Base-by-base conservation (phyloP, 305 asterid genomes). In the Fraxinus paxiana region DNA sequence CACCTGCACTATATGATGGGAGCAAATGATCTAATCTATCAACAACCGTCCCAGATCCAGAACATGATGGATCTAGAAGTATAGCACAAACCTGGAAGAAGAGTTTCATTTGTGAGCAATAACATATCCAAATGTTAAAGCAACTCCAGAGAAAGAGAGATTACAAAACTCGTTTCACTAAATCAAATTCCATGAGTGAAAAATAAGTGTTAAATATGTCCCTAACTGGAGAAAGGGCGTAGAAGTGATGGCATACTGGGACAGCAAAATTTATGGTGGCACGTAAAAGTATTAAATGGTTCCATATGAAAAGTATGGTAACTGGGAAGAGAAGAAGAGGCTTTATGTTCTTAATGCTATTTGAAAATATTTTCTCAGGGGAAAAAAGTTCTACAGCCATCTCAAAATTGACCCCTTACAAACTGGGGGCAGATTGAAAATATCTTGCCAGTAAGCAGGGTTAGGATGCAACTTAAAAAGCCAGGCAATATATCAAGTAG, bases 11-110 rank as follows among this genome's bases (percentile, higher is more conserved):
- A 83, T 91, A 90, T 5, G 98, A 94, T 34, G 99, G 98, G 80
- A 96, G 97, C 65, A 96, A 84, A 86, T 96, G 98, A 83, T 96
- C 98, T 79, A 96, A 82, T 89, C 97, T 92, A 38, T 94, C 97
- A 5, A 89, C 81, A 83, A 89, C 90, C n/a, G 97, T 96, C 73
- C 99, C 99, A 46, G 98, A 96, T 74, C 99, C 99, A 80, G 99
- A 96, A 87, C 99, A 96, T 1, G 98, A 96, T 43, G 98, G 97
- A 89, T 96, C 97, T 81, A 94, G 84, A 22, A 94, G 96, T 82
- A 96, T 92, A 63, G 97, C 99, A 18, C 90, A 91, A 65, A 92
- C 94, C 97, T 94, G 89, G 24, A 30, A 20, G 43, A 33, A 63
- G 43, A 63, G 51, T 24, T 34, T 15, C 7, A 41, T 56, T 18